phyloP scores from a whole-genome alignment of 2,329 filamentous ascomycete species.

The Diaporthe eres region DNA sequence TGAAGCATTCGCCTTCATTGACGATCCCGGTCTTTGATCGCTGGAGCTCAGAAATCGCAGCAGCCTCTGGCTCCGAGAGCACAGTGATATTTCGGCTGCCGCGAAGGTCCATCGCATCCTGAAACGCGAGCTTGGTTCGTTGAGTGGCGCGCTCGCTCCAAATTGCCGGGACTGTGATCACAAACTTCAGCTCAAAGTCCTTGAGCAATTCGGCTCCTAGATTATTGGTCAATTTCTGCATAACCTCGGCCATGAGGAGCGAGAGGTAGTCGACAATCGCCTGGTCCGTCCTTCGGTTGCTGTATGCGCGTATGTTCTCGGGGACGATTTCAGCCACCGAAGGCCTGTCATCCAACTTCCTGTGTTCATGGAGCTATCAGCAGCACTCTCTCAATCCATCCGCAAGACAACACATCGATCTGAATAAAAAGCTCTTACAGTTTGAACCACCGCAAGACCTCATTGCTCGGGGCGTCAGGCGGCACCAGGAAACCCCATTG shows the following conservation, averaged over 20 bases:
- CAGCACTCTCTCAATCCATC: background rate
- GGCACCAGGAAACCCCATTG: constrained; percentile 68
- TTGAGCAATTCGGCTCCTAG: background rate
- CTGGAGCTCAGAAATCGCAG: constrained; percentile 64
- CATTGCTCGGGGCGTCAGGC: constrained; percentile 54
- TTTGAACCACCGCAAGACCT: constrained; percentile 65
- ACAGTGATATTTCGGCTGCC: constrained; percentile 55
- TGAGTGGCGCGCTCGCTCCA: constrained; percentile 70
- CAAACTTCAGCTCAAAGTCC: constrained; percentile 54
- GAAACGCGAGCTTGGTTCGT: constrained; percentile 61
- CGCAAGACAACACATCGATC: constrained; percentile 1
- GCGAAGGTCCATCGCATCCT: constrained; percentile 53
- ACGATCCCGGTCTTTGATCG: constrained; percentile 58
- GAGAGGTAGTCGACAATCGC: constrained; percentile 58
- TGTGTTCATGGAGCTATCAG: background rate
- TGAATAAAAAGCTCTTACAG: constrained; percentile 54
- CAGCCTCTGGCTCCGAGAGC: constrained; percentile 67
- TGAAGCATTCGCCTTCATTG: constrained; percentile 62
- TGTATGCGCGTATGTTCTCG: background rate
- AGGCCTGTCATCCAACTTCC: background rate
- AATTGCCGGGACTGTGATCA: constrained; percentile 71
- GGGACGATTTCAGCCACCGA: background rate
- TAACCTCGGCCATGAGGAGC: constrained; percentile 63
- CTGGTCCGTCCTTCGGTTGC: background rate
- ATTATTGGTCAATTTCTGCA: background rate